Evolutionary conservation across 805 yeast species (phyloP), one percentile per base, ranked within the genome.

Genomic region (Clavispora santaluciae): DNA sequence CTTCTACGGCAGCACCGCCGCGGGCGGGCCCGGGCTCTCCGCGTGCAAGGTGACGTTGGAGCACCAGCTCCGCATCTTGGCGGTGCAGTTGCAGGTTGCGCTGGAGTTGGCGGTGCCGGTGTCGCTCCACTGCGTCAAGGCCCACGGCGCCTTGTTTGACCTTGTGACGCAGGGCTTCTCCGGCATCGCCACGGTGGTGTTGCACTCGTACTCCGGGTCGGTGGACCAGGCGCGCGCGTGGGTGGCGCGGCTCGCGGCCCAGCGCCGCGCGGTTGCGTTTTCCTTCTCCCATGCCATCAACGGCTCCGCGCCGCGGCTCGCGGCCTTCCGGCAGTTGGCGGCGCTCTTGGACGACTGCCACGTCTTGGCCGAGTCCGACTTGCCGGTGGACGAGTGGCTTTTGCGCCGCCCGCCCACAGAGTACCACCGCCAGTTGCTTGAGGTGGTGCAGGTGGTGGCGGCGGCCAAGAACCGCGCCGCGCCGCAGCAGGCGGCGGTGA

Each of bases 131-230:
- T 85, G 90, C 51, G 98, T 91, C 5, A 85, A 83, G 51, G 78
- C 85, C 9, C 90, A 85, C 44, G 87, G 89, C 0, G 54, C 66
- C 6, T 56, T 84, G 11, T 77, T 67, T 39, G 83, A 80, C 12
- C 40, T 56, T 1, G 63, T 79, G 4, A 20, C 37, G 6, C 31
- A 48, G 18, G 55, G 51, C 13, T 52, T 29, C 29, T 41, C 41
- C 24, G 48, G 50, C 2, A 56, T 59, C 9, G 59, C 73, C 3
- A 57, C 66, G 3, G 60, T 89, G 1, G 78, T 86, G 28, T 68
- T 93, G 18, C 98, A 91, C 56, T 87, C 96, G 0, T 93, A 80
- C 59, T 78, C 88, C 6, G 98, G 98, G 0, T 82, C 95, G 2
- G 46, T 70, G 0, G 96, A 88, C 33, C 87, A 81, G 43, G 75